A percentile compares a stretch with the other conserved stretches of the same genome.
These are phyloP conservation scores for Phytopythium litorale DNA, from an alignment of 352 stramenopile genomes.

Conservation along the genomic window DNA sequence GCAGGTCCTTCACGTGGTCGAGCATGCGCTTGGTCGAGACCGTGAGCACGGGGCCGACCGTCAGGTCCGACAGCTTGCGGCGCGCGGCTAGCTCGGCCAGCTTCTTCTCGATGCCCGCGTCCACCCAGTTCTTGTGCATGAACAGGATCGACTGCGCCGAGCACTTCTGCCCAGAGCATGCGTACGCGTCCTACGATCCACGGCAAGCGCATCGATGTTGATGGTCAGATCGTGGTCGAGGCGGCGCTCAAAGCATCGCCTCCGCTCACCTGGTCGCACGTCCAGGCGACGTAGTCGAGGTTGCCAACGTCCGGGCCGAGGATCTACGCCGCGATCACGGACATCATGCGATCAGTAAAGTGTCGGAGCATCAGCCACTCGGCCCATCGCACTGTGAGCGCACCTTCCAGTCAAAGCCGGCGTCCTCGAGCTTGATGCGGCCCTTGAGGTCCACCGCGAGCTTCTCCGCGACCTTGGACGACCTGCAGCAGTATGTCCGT, in stretches of 20 bases:
- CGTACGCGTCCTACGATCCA: constrained; percentile 91
- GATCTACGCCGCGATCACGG: constrained; percentile 22
- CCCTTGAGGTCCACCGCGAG: constrained; percentile 90
- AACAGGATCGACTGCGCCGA: constrained; percentile 98
- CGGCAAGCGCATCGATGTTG: neutral
- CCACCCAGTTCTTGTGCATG: constrained; percentile 96
- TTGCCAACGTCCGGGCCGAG: constrained; percentile 94
- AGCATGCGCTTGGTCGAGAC: constrained; percentile 96
- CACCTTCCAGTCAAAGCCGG: constrained; percentile 99
- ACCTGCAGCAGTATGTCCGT: constrained; percentile 32
- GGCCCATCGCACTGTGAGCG: neutral
- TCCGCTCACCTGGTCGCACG: constrained; percentile 89
- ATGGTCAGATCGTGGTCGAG: constrained; percentile 6
- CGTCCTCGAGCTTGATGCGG: constrained; percentile 96
- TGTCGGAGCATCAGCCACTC: neutral
- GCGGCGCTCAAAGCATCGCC: neutral
- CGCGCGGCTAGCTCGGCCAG: constrained; percentile 86
- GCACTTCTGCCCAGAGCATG: constrained; percentile 98
- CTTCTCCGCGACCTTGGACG: constrained; percentile 91
- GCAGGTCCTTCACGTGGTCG: constrained; percentile 87
- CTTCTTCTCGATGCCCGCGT: constrained; percentile 92
- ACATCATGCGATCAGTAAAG: neutral
- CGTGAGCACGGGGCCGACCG: constrained; percentile 96
- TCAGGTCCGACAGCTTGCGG: constrained; percentile 93
- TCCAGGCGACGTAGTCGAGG: constrained; percentile 97